Evolutionary conservation across 345 rosid species (phyloP), one percentile per base, ranked within the genome.

Genomic region (Eutrema heterophyllum): DNA sequence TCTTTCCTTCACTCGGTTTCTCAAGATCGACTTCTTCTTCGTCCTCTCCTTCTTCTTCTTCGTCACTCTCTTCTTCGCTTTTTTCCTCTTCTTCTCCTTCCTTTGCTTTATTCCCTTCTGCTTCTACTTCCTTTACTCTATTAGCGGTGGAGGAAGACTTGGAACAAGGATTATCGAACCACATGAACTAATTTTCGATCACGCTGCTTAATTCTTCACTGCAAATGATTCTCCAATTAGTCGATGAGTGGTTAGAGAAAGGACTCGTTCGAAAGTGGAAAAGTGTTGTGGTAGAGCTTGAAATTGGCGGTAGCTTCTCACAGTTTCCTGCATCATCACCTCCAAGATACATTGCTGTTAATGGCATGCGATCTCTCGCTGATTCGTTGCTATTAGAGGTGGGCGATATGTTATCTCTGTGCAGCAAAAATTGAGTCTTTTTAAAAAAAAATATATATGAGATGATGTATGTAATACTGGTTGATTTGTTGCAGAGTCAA

Each of bases 101-200:
- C n/a, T n/a, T n/a, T n/a, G n/a, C n/a, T n/a, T n/a, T n/a, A n/a
- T n/a, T n/a, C n/a, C n/a, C n/a, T n/a, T n/a, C n/a, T n/a, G n/a
- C n/a, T n/a, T n/a, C n/a, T n/a, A n/a, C n/a, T n/a, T n/a, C n/a
- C n/a, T n/a, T n/a, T n/a, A n/a, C n/a, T n/a, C n/a, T n/a, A n/a
- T n/a, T n/a, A n/a, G n/a, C n/a, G n/a, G n/a, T n/a, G 97, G 97
- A 76, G 97, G 98, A 76, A 87, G 98, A 77, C 83, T 94, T 93
- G 97, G 89, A 68, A 94, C 98, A 26, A 83, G 98, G 79, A 32
- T 86, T 57, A 68, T 89, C 43, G 91, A 82, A 60, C 87, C 91
- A 71, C 80, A 83, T 27, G 84, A 80, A 43, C 79, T 94, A 14
- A 41, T 87, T 68, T 94, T 94, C 27, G 96, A 94, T 70, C 98